Evolutionary conservation across 176 grass and related monocot genomes (phyloP), one percentile per base, ranked within the genome.

Genomic region (Eremochloa ophiuroides): DNA sequence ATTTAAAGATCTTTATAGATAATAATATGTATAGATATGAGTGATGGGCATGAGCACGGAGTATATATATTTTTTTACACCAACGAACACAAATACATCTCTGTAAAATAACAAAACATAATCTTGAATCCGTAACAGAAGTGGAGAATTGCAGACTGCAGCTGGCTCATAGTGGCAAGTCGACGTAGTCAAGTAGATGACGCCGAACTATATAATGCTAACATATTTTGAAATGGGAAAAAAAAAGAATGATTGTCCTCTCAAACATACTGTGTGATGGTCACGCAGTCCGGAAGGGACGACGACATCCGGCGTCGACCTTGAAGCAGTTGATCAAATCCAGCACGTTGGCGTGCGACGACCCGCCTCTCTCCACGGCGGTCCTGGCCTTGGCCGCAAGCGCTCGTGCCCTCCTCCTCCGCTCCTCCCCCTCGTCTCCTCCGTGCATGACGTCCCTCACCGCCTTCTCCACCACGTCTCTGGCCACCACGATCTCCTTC

Each of bases 381-480:
- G 55, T 13, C 55, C 23, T 59, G 55, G 55, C 55, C 55, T 84
- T 84, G 0, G 64, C 64, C 5, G 22, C 46, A 0, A 81, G 70
- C 30, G 26, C 47, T 5, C 20, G 43, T 0, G 75, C 90, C 7
- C 40, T 86, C 80, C 14, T 66, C 71, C 87, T 55, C 41, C 83
- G 83, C 71, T 87, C 87, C 25, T 84, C 71, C 5, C 58, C 84
- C 20, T 92, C 80, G 1, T 31, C 80, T 33, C 80, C 87, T 53
- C 71, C 72, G 13, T 80, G 84, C 84, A 92, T 81, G 64, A 84
- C 1, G 34, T 76, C 77, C 84, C 77, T 80, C 10, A 87, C 64
- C 1, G 80, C 80, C 31, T 34, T 33, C 71, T 79, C 76, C 20
- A 84, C 77, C 10, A 37, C 64, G 6, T 38, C 37, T 3, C 77